Evolutionary conservation across 1,284 basidiomycete species (phyloP), one percentile per base, ranked within the genome.

Genomic region (Stereum hirsutum): DNA sequence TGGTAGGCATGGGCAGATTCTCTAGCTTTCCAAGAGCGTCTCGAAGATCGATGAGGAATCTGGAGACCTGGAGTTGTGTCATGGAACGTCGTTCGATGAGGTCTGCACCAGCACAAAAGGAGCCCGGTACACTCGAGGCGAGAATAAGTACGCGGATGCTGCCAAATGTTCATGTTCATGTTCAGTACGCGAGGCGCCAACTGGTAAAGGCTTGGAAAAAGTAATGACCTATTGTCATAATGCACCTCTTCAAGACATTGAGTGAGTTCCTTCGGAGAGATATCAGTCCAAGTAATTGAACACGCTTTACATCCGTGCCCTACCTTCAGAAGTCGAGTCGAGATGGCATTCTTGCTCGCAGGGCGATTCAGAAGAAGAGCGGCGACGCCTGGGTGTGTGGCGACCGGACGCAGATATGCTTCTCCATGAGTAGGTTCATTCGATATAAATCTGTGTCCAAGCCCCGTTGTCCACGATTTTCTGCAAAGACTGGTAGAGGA

Each of bases 31-130:
- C 72, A 23, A 97, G 65, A 10, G 88, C 76, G 27, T 67, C 65
- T 26, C 93, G 79, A 23, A 97, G 70, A 52, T 86, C 80, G 42
- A 74, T 64, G 41, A 96, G 81, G 64, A 96, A 96, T 51, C 74
- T 75, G 51, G 78, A 68, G 27, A 96, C 87, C 54, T 93, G 78
- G 7, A 63, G 43, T 52, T 76, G 72, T 4, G 78, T 69, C 91
- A 97, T 96, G 1, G 74, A 73, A 30, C 81, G 79, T 46, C 93
- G 74, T 60, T 97, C 93, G 45, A 74, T 73, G 39, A 97, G 77
- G 62, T 97, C 93, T 8, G 93, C 93, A 5, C 94, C 93, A 15
- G 93, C 86, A 59, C 93, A 97, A 65, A 95, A 96, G 2, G 86
- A 75, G n/a, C 79, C 79, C 10, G 70, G 54, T 0, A 76, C 75